phyloP scores from a whole-genome alignment of 2,329 filamentous ascomycete species.

The Colletotrichum gloeosporioides region DNA sequence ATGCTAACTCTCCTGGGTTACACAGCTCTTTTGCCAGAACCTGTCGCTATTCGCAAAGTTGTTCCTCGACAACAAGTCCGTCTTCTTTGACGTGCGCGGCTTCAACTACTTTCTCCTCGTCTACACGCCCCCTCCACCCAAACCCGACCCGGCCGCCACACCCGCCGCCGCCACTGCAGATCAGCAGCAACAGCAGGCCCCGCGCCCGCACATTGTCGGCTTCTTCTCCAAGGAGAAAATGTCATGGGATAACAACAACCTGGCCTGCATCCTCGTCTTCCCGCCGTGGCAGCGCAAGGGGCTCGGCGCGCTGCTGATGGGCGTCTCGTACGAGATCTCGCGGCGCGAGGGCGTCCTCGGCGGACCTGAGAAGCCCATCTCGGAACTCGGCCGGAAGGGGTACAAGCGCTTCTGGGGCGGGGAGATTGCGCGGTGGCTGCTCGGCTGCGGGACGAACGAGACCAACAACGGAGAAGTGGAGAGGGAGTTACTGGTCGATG shows the following conservation, averaged over 20 bases:
- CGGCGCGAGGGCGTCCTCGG: slow-evolving; percentile 83
- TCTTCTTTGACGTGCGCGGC: slow-evolving; percentile 94
- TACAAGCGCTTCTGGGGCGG: slow-evolving; percentile 88
- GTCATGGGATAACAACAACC: slow-evolving; percentile 98
- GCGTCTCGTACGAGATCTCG: slow-evolving; percentile 90
- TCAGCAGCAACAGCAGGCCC: background rate
- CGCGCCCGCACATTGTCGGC: slow-evolving; percentile 72
- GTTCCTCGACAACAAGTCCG: slow-evolving; percentile 97
- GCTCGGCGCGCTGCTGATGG: slow-evolving; percentile 88
- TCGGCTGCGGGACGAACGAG: slow-evolving; percentile 32
- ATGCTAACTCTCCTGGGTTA: background rate
- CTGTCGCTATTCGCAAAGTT: slow-evolving; percentile 95
- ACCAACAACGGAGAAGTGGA: background rate
- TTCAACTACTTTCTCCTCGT: slow-evolving; percentile 96
- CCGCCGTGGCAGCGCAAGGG: slow-evolving; percentile 94
- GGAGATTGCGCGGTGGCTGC: slow-evolving; percentile 76
- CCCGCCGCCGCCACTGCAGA: background rate
- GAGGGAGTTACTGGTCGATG: slow-evolving; percentile 56
- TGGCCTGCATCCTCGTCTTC: slow-evolving; percentile 95
- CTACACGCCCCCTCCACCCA: slow-evolving; percentile 64
- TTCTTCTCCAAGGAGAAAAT: slow-evolving; percentile 99
- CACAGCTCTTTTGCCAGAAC: slow-evolving; percentile 87
- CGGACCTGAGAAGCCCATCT: slow-evolving; percentile 93
- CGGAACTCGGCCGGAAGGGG: slow-evolving; percentile 80
- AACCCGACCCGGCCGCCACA: background rate